Base-by-base conservation (phyloP, 805 yeast species). In the Tetrapisispora iriomotensis region DNA sequence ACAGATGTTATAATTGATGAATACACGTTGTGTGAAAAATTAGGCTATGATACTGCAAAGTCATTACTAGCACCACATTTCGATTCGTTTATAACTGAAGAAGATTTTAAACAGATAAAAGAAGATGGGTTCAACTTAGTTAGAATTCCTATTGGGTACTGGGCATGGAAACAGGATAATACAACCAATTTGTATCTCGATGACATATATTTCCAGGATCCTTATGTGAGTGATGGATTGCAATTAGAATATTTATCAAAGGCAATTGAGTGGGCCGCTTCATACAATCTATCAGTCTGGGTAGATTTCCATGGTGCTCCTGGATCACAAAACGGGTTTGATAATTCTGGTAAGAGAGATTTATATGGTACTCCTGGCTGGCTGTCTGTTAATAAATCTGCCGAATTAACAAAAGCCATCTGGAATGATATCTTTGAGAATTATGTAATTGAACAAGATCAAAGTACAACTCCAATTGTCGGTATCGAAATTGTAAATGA, bases 241-340 rank as follows among this genome's bases (percentile, higher is more conserved):
- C 84, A 82, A 44, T 77, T 76, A 37, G 61, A 65, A 8, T 82
- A 80, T 51, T 60, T 84, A 42, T 75, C 79, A 34, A 60, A 71
- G 41, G 83, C 85, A 1, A 61, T 84, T 28, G 72, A 64, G 34
- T 84, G 94, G 94, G 76, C 82, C 15, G 59, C 72, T 18, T 64
- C 65, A 29, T 58, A 77, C 48, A 78, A 69, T 13, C 61, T 84
- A 44, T 72, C 80, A 42, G 81, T 78, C 4, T 77, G 83, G 79
- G 62, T 84, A 37, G 94, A 84, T 53, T 60, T 84, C 39, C 94
- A 84, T 50, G 87, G 92, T 12, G 79, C 72, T 9, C 92, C 94
- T 6, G 92, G 90, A 1, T 79, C 88, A 1, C 94, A 84, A 53
- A 84, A 84, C 57, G 94, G 94, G 12, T 83, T 83, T 65, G 90